These are phyloP conservation scores for Vitis rupestris DNA, from an alignment of 164 flowering plant genomes.

Conservation along the genomic window DNA sequence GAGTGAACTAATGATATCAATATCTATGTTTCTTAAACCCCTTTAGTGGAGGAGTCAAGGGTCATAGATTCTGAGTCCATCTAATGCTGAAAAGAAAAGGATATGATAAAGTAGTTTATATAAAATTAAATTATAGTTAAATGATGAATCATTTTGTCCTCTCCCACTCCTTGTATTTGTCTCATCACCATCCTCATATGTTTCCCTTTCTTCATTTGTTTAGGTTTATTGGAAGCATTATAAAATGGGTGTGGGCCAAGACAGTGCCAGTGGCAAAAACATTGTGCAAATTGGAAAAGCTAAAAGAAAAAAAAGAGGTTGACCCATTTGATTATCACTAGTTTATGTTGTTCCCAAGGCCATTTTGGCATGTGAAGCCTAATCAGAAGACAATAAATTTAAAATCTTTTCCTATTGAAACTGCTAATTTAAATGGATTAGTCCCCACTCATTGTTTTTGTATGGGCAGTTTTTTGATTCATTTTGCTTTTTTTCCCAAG, in stretches of 20 bases:
- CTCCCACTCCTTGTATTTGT: neutral
- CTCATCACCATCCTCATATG: neutral
- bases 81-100: conserved; percentile 13
- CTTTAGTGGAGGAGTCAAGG: conserved; percentile 67
- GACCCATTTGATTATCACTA: conserved; percentile 39
- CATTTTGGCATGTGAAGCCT: conserved; percentile 28
- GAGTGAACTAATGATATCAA: conserved; percentile 3
- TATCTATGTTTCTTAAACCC: conserved; percentile 14
- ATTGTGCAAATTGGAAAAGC: conserved; percentile 28
- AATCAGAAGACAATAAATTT: conserved; percentile 20
- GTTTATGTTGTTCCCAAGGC: conserved; percentile 58
- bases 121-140: neutral
- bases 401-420: conserved; percentile 22
- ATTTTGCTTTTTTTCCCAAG: conserved; percentile 8
- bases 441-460: conserved; percentile 26
- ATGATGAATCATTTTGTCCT: neutral
- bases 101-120: neutral
- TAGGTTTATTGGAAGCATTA: neutral
- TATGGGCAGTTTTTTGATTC: conserved; percentile 20
- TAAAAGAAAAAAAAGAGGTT: conserved; percentile 38
- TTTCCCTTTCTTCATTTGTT: neutral
- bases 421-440: conserved; percentile 22
- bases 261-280: conserved; percentile 31
- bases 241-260: conserved; percentile 2
- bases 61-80: conserved; percentile 34